Evolutionary conservation across 805 yeast genomes (phyloP).

Genomic region (Starmerella sp.): DNA sequence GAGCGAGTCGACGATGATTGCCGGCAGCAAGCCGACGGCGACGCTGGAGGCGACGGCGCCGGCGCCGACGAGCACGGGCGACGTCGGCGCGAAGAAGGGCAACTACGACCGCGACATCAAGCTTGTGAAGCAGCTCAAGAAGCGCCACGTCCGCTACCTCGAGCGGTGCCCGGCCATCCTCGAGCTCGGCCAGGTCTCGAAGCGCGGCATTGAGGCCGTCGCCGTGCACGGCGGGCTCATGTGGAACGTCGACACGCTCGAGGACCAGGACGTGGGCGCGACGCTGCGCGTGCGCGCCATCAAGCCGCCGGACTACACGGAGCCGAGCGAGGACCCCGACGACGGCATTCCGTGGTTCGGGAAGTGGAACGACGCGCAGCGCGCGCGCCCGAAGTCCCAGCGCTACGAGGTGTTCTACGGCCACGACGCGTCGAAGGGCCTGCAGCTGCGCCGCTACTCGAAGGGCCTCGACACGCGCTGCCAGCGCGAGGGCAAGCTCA

Average conservation of each 20-base stretch:
- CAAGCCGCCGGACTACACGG: conserved; percentile 51
- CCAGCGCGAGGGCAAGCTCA: conserved; percentile 57
- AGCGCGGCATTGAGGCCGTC: conserved; percentile 33
- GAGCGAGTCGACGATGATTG: conserved; percentile 14
- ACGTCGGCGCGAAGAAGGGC: background rate
- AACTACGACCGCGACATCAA: conserved; percentile 27
- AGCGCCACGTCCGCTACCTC: conserved; percentile 50
- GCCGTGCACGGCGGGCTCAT: conserved; percentile 79
- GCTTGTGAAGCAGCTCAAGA: conserved; percentile 45
- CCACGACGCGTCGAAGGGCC: conserved; percentile 75
- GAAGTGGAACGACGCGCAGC: conserved; percentile 41
- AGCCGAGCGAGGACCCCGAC: conserved; percentile 39
- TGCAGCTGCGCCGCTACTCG: conserved; percentile 51
- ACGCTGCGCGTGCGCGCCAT: conserved; percentile 60
- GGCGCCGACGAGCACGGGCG: background rate
- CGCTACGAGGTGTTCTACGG: conserved; percentile 57
- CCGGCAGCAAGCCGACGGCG: conserved; percentile 16
- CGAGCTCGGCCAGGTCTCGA: conserved; percentile 45
- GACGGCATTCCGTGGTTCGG: conserved; percentile 46
- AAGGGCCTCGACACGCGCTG: conserved; percentile 80
- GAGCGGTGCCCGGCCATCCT: conserved; percentile 54
- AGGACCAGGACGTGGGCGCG: conserved; percentile 50
- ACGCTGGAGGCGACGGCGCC: conserved; percentile 16
- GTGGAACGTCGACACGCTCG: conserved; percentile 45
- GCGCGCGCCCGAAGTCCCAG: conserved; percentile 21